Percentiles rank a stretch among this genome's conserved stretches.
Evolutionary conservation across 257 asterid genomes (phyloP).

Genomic region (Nicotiana tomentosiformis): DNA sequence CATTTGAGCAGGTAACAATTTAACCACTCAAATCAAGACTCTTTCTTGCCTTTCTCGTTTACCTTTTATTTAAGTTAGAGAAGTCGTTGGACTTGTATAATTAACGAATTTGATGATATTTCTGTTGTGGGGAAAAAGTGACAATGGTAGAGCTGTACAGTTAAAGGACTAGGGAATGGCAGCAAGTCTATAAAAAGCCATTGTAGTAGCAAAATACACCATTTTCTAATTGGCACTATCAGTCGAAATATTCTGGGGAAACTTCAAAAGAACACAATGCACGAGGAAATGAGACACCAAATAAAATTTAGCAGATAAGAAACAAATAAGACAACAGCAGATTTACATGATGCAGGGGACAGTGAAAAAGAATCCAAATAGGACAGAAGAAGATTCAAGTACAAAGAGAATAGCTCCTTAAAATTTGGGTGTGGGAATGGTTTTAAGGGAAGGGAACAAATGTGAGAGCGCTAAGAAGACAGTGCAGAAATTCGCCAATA

Average conservation of each 20-base stretch:
- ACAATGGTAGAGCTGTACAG: background rate
- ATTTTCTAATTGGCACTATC: background rate
- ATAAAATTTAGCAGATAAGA: background rate
- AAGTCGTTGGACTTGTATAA: background rate
- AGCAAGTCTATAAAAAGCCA: background rate
- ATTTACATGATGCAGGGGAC: background rate
- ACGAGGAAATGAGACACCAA: background rate
- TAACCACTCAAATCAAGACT: background rate
- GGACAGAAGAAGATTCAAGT: too few species aligned
- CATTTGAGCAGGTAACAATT: slow-evolving; percentile 24
- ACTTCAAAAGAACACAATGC: background rate
- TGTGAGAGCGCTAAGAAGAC: background rate
- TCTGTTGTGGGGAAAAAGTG: background rate
- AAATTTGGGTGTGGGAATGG: background rate
- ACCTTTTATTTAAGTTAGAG: background rate
- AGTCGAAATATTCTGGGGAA: background rate
- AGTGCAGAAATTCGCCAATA: background rate
- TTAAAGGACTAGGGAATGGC: background rate
- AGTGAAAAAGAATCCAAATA: background rate
- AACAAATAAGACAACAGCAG: background rate
- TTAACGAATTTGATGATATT: background rate
- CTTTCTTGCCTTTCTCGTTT: too few species aligned
- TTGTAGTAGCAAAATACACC: background rate
- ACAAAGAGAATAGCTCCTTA: background rate
- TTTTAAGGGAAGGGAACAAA: background rate